Base-by-base conservation (phyloP, 2,329 filamentous ascomycete genomes). In the Paecilomyces formosus region DNA sequence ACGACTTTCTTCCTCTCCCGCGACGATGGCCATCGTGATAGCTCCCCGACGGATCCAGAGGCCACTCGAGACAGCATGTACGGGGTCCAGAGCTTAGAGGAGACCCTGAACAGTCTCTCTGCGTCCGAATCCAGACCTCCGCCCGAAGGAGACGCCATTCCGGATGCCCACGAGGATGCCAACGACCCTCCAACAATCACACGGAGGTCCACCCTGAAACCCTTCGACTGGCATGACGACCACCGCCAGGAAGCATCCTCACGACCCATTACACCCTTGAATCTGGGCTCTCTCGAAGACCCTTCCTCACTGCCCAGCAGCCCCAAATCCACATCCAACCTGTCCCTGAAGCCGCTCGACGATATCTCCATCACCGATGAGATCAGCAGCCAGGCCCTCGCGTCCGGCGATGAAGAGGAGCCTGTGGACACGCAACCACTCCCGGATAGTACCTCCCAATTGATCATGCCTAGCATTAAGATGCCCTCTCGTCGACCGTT, bases 401-500 rank as follows among this genome's bases (percentile, higher is more conserved):
- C 73, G 15, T 85, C 81, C 66, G 76, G 81, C 62, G 86, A 83
- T 70, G 80, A 78, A 35, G 61, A 62, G 5, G 69, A 70, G 18
- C 55, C 60, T 12, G 57, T 60, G 9, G 64, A 62, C 7, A 70
- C 71, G 8, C 66, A 67, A 9, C 67, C 68, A 54, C 57, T 72
- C 2, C 66, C 69, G 28, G 73, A 75, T 60, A 73, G 77, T 68
- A 66, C 76, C 12, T 76, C 78, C n/a, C 92, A 97, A 73, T 82
- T 99, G n/a, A 90, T 99, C 60, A 99, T 99, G 94, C 94, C 94
- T 4, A 96, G 92, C 69, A 88, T 99, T 67, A 87, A 85, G 61
- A 94, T 99, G 84, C 93, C 94, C 3, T 89, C 85, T 61, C 86
- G 94, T 55, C 83, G 92, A 55, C 92, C 92, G 0, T 97, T 97